Percentiles rank a stretch among this genome's conserved stretches.
Conservation (phyloP, 2,329 filamentous ascomycete species). For the Fusarium mexicanum region DNA sequence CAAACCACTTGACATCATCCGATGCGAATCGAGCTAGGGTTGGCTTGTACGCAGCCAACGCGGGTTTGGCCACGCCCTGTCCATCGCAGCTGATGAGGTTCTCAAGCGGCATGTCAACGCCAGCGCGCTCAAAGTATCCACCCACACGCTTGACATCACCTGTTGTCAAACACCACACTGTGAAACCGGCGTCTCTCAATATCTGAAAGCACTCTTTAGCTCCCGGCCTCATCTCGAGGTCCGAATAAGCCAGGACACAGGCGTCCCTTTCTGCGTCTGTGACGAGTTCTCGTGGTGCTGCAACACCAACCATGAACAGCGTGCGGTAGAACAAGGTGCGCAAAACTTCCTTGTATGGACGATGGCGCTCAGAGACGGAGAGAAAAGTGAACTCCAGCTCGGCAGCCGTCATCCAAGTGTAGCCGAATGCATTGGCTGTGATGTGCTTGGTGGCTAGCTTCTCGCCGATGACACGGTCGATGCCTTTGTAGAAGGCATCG, state of each 20-base stretch:
- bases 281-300: constrained; percentile 46
- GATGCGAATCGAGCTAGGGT: constrained; percentile 37
- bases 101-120: constrained; percentile 59
- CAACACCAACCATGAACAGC: constrained; percentile 44
- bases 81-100: constrained; percentile 63
- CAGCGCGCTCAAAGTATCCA: constrained; percentile 61
- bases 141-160: constrained; percentile 60
- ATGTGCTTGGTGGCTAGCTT: not conserved
- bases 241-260: not conserved
- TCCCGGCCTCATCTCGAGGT: not conserved
- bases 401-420: constrained; percentile 5
- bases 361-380: constrained; percentile 2
- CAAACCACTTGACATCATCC: constrained; percentile 62
- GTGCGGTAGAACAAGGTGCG: not conserved
- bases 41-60: constrained; percentile 57
- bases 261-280: not conserved
- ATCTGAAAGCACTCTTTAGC: not conserved
- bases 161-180: constrained; percentile 63
- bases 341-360: constrained; percentile 46
- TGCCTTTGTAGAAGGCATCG: not conserved
- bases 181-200: constrained; percentile 43
- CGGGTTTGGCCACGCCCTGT: constrained; percentile 38
- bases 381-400: constrained; percentile 5
- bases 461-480: not conserved
- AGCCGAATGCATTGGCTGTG: constrained; percentile 4